Evolutionary conservation across 352 stramenopile genomes (phyloP).

Genomic region (Globisporangium carolinianum): DNA sequence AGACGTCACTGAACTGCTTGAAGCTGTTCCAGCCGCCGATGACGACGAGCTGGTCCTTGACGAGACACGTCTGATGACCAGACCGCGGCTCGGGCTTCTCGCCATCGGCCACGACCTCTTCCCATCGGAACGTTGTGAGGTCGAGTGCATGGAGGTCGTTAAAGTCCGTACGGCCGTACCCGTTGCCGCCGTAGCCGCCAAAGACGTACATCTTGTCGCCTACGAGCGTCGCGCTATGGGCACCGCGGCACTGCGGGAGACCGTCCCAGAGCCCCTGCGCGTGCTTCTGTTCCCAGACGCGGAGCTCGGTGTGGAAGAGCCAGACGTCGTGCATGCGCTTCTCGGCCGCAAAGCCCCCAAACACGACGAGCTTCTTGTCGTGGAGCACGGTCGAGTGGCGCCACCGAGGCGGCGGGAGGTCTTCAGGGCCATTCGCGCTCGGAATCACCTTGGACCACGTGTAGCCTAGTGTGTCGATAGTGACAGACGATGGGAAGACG

Average conservation of each 20-base stretch:
- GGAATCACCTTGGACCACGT: constrained; percentile 60
- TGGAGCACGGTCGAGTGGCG: constrained; percentile 76
- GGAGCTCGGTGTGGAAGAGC: constrained; percentile 92
- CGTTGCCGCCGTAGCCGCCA: constrained; percentile 94
- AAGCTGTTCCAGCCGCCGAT: constrained; percentile 95
- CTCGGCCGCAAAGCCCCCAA: constrained; percentile 91
- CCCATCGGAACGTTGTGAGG: constrained; percentile 89
- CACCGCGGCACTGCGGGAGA: constrained; percentile 86
- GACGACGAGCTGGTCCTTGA: constrained; percentile 90
- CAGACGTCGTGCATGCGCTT: constrained; percentile 96
- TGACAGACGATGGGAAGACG: neutral
- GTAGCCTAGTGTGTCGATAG: constrained; percentile 27
- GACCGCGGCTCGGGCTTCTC: constrained; percentile 90
- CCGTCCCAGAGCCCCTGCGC: constrained; percentile 85
- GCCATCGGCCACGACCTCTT: constrained; percentile 79
- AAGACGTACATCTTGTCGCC: constrained; percentile 92
- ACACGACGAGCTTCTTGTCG: constrained; percentile 89
- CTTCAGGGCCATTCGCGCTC: constrained; percentile 31
- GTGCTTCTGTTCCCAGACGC: constrained; percentile 91
- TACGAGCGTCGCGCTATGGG: constrained; percentile 87
- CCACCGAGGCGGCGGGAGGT: constrained; percentile 70
- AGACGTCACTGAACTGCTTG: constrained; percentile 95
- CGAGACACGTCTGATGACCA: constrained; percentile 89
- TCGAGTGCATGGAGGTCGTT: constrained; percentile 93
- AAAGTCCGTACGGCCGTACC: constrained; percentile 93